Conservation (phyloP, 78 protist species). For the Tieghemostelium lacteum region DNA sequence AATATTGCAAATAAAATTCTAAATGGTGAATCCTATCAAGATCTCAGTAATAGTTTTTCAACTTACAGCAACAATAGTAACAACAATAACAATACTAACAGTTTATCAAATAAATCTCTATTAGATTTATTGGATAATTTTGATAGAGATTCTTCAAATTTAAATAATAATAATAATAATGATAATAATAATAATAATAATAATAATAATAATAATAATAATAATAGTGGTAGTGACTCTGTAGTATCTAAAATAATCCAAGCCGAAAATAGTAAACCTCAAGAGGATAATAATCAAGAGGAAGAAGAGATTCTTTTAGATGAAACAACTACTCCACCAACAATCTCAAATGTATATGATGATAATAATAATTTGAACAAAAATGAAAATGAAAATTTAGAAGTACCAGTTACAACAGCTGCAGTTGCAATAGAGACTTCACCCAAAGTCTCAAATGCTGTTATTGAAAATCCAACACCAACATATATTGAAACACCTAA, state of each 20-base stretch:
- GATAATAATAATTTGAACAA: too few relatives aligned
- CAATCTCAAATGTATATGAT: background rate
- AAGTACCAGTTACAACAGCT: background rate
- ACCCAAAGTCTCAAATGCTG: background rate
- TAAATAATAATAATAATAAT: too few relatives aligned
- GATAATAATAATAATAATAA: background rate
- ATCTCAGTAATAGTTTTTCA: background rate
- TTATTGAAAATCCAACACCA: background rate
- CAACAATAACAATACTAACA: too few relatives aligned
- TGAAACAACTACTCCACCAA: background rate
- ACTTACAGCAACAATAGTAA: background rate
- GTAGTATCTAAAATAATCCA: too few relatives aligned
- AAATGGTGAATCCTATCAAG: constrained; percentile 1
- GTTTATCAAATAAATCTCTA: background rate
- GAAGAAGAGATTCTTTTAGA: too few relatives aligned
- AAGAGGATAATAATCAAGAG: too few relatives aligned
- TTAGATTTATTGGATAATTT: background rate
- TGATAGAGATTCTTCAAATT: too few relatives aligned
- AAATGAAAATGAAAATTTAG: background rate
- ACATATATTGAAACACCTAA: background rate
- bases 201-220: too few relatives aligned
- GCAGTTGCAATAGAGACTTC: background rate
- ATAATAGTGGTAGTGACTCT: too few relatives aligned
- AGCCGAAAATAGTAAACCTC: too few relatives aligned
- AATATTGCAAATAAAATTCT: constrained; percentile 37